These are phyloP conservation scores for Erucastrum elatum DNA, from an alignment of 345 rosid genomes.

Conservation along the genomic window DNA sequence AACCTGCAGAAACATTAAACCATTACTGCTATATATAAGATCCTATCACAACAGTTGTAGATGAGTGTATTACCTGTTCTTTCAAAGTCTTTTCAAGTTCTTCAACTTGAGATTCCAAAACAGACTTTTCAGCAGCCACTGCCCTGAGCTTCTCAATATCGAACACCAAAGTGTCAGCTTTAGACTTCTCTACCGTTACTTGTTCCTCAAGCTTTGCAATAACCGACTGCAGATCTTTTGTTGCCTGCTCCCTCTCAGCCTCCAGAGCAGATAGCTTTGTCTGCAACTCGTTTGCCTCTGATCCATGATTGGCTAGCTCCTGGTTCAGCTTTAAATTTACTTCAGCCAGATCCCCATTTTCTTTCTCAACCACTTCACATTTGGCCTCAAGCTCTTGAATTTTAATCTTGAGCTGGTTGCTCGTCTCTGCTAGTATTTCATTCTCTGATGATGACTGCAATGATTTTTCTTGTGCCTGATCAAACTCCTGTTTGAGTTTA, in stretches of 20 bases:
- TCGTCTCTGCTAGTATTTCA: constrained; percentile 26
- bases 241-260: background rate
- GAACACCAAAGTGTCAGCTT: constrained; percentile 46
- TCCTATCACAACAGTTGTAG: background rate
- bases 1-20: constrained; percentile 39
- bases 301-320: background rate
- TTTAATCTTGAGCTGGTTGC: constrained; percentile 68
- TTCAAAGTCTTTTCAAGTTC: constrained; percentile 63
- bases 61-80: constrained; percentile 53
- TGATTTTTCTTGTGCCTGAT: too few species aligned
- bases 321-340: constrained; percentile 15
- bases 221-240: constrained; percentile 46
- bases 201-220: constrained; percentile 65
- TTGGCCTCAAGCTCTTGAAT: constrained; percentile 71
- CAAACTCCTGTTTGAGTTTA: too few species aligned
- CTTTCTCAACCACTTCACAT: constrained; percentile 63
- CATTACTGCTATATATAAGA: background rate
- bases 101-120: constrained; percentile 54
- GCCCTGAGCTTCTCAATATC: constrained; percentile 59
- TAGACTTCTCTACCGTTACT: constrained; percentile 51
- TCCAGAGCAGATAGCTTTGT: background rate
- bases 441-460: too few species aligned
- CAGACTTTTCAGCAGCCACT: constrained; percentile 52
- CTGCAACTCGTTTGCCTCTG: background rate
- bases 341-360: constrained; percentile 71